Evolutionary conservation across 306 rosid species (phyloP).

Genomic region (Sicyos edulis): DNA sequence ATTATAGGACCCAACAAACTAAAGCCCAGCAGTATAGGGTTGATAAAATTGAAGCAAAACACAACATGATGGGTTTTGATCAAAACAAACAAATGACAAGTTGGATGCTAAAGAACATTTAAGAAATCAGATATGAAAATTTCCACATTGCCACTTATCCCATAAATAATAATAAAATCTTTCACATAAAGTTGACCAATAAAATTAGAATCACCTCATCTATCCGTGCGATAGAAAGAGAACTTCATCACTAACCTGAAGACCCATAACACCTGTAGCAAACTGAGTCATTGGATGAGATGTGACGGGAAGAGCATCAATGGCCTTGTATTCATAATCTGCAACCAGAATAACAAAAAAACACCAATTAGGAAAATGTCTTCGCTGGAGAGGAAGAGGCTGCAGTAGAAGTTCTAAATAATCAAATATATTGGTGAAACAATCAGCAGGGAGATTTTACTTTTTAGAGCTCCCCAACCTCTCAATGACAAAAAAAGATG

Average conservation of each 20-base stretch:
- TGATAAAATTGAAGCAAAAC: not conserved
- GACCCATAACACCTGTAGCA: conserved; percentile 92
- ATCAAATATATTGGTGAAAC: not conserved
- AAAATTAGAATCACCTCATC: conserved; percentile 7
- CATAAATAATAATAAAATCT: not conserved
- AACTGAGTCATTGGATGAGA: conserved; percentile 98
- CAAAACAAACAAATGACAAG: not conserved
- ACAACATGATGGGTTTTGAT: not conserved
- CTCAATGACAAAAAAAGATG: too few species aligned
- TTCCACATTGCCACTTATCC: not conserved
- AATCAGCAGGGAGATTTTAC: not conserved
- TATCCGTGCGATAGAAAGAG: conserved; percentile 12
- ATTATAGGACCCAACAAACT: not conserved
- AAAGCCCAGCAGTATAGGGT: not conserved
- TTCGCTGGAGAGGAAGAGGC: not conserved
- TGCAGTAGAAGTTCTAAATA: not conserved
- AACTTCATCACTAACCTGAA: conserved; percentile 57
- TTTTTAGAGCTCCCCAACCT: too few species aligned
- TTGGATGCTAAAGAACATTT: not conserved
- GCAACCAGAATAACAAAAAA: conserved; percentile 31
- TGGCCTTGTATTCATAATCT: conserved; percentile 84
- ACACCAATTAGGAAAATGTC: not conserved
- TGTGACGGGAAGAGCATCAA: conserved; percentile 78
- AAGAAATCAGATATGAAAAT: not conserved
- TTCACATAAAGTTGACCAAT: not conserved